These are phyloP conservation scores for Fagus crenata DNA, from an alignment of 306 rosid genomes.

Conservation along the genomic window DNA sequence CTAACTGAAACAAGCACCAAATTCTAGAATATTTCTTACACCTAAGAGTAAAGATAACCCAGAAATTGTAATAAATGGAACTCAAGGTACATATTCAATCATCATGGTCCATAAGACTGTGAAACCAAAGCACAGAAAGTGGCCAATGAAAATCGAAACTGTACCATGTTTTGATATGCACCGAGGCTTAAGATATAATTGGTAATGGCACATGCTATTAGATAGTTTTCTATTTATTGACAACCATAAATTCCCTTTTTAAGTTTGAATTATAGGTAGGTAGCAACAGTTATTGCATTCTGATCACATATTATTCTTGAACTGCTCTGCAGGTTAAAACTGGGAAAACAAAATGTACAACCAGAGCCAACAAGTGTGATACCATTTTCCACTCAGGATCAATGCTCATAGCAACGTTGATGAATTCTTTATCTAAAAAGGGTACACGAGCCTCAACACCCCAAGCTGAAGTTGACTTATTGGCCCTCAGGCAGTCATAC, in stretches of 20 bases:
- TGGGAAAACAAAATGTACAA: constrained; percentile 14
- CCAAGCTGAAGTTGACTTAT: constrained; percentile 97
- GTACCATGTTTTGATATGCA: not conserved
- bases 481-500: constrained; percentile 95
- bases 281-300: constrained; percentile 15
- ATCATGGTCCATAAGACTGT: not conserved
- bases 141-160: not conserved
- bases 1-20: not conserved
- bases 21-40: not conserved
- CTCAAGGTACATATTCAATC: not conserved
- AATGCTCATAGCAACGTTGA: constrained; percentile 68
- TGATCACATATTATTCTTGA: constrained; percentile 17
- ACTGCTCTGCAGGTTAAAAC: constrained; percentile 17
- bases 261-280: constrained; percentile 10
- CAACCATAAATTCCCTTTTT: constrained; percentile 1
- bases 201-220: not conserved
- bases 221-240: not conserved
- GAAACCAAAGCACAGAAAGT: not conserved
- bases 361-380: constrained; percentile 15
- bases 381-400: constrained; percentile 99
- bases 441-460: constrained; percentile 99
- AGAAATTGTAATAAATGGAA: not conserved
- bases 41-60: not conserved
- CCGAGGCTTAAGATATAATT: not conserved
- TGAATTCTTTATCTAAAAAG: constrained; percentile 83